Conservation (phyloP, 2,329 filamentous ascomycete species). For the Aspergillus niger region DNA sequence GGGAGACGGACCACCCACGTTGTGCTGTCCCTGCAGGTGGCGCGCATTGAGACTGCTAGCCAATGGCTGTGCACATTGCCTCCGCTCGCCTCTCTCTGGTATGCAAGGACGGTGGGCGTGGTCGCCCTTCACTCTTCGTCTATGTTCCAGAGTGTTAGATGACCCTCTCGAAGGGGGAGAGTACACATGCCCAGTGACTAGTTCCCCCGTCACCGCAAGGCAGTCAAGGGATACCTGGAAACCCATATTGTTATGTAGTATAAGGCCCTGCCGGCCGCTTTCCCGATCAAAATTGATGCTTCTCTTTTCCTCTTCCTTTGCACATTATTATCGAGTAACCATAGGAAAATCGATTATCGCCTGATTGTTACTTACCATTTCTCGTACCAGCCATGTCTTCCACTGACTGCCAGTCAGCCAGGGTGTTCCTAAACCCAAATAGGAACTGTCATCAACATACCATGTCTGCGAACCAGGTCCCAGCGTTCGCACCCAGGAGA, state of each 20-base stretch:
- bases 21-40: conserved; percentile 32
- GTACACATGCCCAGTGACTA: conserved; percentile 24
- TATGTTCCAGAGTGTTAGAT: conserved; percentile 32
- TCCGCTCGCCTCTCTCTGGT: conserved; percentile 33
- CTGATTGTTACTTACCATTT: conserved; percentile 13
- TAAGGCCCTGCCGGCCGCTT: conserved; percentile 29
- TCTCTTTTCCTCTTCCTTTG: conserved; percentile 19
- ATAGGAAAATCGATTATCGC: conserved; percentile 15
- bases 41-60: conserved; percentile 22
- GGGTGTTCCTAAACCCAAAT: conserved; percentile 23
- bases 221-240: conserved; percentile 35
- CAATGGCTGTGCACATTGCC: conserved; percentile 27
- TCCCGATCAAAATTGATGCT: conserved; percentile 3
- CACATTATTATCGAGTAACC: conserved; percentile 13
- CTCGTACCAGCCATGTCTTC: conserved; percentile 31
- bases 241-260: conserved; percentile 22
- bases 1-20: conserved; percentile 35
- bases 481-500: conserved; percentile 19
- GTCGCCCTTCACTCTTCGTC: conserved; percentile 22
- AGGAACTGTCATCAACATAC: conserved; percentile 22
- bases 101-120: conserved; percentile 41
- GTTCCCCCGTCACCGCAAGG: conserved; percentile 21
- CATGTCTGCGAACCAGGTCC: conserved; percentile 21
- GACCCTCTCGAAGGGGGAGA: conserved; percentile 31
- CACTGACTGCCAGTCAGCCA: conserved; percentile 30